Evolutionary conservation across 805 yeast genomes (phyloP), one percentile per base, ranked within the genome.

Genomic region (Yarrowia divulgata): DNA sequence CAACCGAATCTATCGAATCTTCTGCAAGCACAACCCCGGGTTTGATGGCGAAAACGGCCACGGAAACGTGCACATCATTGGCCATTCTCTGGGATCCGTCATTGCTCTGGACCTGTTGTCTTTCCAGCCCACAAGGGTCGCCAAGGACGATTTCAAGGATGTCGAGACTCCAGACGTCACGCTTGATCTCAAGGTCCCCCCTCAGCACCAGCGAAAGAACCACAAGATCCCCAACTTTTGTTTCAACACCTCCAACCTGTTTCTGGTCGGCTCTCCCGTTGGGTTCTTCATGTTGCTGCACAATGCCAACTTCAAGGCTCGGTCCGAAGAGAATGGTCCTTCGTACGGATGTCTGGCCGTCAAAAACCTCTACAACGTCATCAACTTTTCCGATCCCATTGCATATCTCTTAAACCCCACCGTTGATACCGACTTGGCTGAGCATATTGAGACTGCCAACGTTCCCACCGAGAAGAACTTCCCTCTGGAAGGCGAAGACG

Each of bases 81-180:
- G 98, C 1, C 99, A 94, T 77, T 94, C 98, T 0, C 80, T 94
- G 40, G 99, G 99, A 0, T 88, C 97, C 8, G 89, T 94, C 0
- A 90, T 94, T 46, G 82, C 88, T 1, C 86, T 91, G 74, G 98
- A 94, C 76, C 81, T 94, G 39, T 77, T 93, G 37, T 75, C 81
- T 8, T 73, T 74, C 34, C 83, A 81, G 73, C 82, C 82, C 1
- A 73, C 81, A 1, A 73, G 77, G 1, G 54, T 72, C 5, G 16
- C 8, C 7, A 43, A 60, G 18, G 66, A 60, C 18, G 50, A 71
- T 4, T 67, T 70, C 2, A 77, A 80, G 2, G 69, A 66, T 19
- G 49, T 52, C n/a, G 43, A 50, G 40, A 43, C 62, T 1, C 64
- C 71, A 0, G 72, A 73, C 48, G 71, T 23, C 49, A 37, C 55